Conservation (phyloP, 2,329 filamentous ascomycete species). For the Venturia carpophila region DNA sequence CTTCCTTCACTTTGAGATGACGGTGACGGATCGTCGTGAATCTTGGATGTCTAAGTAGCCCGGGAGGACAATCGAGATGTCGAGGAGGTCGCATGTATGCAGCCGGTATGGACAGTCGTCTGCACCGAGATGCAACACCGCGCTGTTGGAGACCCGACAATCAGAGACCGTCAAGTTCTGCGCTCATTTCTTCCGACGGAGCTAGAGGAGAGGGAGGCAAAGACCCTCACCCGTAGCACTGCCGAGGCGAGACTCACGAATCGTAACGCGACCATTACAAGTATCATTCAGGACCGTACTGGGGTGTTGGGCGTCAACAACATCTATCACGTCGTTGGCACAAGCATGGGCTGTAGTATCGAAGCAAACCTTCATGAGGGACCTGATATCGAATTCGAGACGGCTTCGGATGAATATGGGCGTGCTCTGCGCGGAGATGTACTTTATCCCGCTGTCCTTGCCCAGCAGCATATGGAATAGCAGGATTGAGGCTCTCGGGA, state of each 20-base stretch:
- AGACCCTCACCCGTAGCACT: neutral
- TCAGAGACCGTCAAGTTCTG: neutral
- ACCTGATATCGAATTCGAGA: neutral
- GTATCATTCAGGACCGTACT: neutral
- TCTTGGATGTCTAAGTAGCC: neutral
- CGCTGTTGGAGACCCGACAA: neutral
- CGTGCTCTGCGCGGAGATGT: neutral
- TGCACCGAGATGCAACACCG: neutral
- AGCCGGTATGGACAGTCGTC: constrained; percentile 1
- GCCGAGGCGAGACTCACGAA: neutral
- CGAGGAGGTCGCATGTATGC: neutral
- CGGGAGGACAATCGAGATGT: neutral
- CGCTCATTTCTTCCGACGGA: neutral
- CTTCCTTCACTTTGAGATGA: neutral
- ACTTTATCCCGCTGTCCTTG: neutral
- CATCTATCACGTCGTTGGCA: constrained; percentile 7
- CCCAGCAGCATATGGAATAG: constrained; percentile 4
- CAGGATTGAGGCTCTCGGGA: neutral
- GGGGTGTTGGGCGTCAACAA: neutral
- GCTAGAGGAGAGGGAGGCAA: neutral
- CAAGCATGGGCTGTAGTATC: neutral
- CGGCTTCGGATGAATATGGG: constrained; percentile 1
- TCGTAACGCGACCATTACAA: neutral
- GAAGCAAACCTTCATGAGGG: neutral
- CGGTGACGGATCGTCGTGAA: neutral